phyloP scores from a whole-genome alignment of 169 alveolate species.

The Eimeria maxima region DNA sequence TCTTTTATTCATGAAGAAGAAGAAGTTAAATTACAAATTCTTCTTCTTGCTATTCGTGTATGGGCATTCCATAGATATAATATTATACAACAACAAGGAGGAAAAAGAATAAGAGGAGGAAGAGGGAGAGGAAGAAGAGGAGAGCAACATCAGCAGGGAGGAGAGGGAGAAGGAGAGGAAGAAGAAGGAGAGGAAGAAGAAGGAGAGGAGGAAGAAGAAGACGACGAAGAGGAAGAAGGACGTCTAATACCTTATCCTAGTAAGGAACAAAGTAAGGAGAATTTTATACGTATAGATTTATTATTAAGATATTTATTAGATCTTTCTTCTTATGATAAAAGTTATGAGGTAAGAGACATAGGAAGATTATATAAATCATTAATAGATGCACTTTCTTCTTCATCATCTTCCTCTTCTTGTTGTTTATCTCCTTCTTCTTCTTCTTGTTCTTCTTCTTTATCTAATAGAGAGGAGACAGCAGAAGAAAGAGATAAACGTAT shows the following conservation, averaged over 20 bases:
- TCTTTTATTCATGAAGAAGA: constrained; percentile 79
- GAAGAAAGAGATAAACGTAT: neutral
- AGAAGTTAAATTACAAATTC: constrained; percentile 86
- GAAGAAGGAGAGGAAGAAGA: no score
- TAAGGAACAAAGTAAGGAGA: constrained; percentile 59
- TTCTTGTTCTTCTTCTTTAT: neutral
- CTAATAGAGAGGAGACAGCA: no score
- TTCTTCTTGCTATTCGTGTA: constrained; percentile 75
- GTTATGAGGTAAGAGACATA: constrained; percentile 83
- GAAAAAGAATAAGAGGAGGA: neutral
- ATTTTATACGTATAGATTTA: constrained; percentile 32
- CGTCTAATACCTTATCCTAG: constrained; percentile 33
- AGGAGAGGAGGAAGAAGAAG: no score
- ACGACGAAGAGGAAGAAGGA: no score
- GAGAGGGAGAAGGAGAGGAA: no score
- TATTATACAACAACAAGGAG: neutral
- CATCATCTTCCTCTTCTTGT: no score
- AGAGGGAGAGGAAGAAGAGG: no score
- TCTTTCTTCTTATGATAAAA: constrained; percentile 60
- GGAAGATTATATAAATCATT: constrained; percentile 29
- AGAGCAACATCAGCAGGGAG: neutral
- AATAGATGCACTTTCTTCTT: no score
- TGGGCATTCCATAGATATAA: constrained; percentile 82
- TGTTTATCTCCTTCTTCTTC: no score
- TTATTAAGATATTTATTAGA: constrained; percentile 62